Evolutionary conservation across 768 basidiomycete species (phyloP), one percentile per base, ranked within the genome.

Genomic region (Collybia sordida): DNA sequence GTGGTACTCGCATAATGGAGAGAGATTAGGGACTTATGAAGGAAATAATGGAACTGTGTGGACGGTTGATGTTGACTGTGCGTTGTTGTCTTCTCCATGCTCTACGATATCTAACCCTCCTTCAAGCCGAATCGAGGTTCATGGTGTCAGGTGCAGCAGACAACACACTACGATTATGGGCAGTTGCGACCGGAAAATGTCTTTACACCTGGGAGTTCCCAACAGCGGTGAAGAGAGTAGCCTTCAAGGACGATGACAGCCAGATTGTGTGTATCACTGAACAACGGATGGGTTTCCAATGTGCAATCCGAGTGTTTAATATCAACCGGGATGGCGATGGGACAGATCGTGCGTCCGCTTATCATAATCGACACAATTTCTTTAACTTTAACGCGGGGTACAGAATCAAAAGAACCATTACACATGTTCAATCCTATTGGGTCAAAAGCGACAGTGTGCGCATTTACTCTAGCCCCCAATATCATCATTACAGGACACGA

Each of bases 1-100:
- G 44, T 98, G 96, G 96, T 97, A 81, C 68, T 87, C 94, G 11
- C 92, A 96, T 61, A 99, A 99, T 61, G 97, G 97, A 44, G 97
- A 98, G 75, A 80, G 97, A 51, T 70, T 99, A 60, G 97, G 97
- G 28, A 99, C 97, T 51, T 98, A 97, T 64, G 85, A 91, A 40
- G 97, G 94, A 35, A 86, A 97, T 70, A 99, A 98, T 62, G 97
- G 97, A 49, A 79, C 90, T 0, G 90, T 99, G 22, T 98, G 97
- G 97, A 95, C 94, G 45, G 83, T 95, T 57, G 94, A 96, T 69
- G 84, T 93, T 45, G 97, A 99, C 77, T 85, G 94, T 97, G 70
- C 70, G 91, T 75, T 51, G 46, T 51, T 40, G 36, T 41, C 25
- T 34, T 52, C 17, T 19, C n/a, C 22, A 7, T 23, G 12, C 17